Conservation (phyloP, 2,329 filamentous ascomycete genomes). For the Fusarium vanettenii region DNA sequence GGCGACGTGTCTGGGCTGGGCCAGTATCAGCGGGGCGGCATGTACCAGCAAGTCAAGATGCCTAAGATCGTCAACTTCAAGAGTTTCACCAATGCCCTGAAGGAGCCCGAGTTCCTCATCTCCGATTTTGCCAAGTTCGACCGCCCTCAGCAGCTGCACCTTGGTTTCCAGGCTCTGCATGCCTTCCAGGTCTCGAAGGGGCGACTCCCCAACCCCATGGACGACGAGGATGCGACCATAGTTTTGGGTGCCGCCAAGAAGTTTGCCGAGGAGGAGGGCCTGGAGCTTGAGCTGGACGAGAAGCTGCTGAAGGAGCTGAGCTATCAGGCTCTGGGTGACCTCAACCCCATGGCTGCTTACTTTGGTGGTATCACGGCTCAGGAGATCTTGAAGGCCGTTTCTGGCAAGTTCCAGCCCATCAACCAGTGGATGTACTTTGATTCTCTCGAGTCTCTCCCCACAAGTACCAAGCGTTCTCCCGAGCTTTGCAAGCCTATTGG, state of each 20-base stretch:
- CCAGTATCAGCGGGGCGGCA: conserved; percentile 86
- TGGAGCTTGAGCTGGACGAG: conserved; percentile 81
- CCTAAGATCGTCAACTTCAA: conserved; percentile 94
- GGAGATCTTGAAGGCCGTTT: conserved; percentile 95
- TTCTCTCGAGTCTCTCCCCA: conserved; percentile 93
- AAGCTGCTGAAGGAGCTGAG: conserved; percentile 93
- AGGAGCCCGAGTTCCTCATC: conserved; percentile 88
- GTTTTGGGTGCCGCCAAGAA: conserved; percentile 80
- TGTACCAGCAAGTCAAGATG: conserved; percentile 98
- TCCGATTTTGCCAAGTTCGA: conserved; percentile 99
- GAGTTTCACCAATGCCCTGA: conserved; percentile 79
- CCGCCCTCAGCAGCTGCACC: conserved; percentile 89
- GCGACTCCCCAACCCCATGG: conserved; percentile 83
- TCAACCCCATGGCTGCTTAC: conserved; percentile 92
- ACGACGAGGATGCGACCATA: conserved; percentile 84
- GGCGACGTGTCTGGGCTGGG: conserved; percentile 91
- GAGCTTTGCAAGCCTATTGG: conserved; percentile 88
- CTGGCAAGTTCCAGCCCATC: conserved; percentile 97
- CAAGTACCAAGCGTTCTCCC: conserved; percentile 78
- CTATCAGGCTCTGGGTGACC: conserved; percentile 91
- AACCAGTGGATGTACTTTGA: conserved; percentile 98
- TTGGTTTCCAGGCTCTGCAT: conserved; percentile 93
- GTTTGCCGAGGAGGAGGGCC: conserved; percentile 78
- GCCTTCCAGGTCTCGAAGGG: conserved; percentile 82
- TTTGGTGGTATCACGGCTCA: conserved; percentile 95